These are phyloP conservation scores for Rutstroemia sp. DNA, from an alignment of 2,329 filamentous ascomycete species.

Conservation along the genomic window DNA sequence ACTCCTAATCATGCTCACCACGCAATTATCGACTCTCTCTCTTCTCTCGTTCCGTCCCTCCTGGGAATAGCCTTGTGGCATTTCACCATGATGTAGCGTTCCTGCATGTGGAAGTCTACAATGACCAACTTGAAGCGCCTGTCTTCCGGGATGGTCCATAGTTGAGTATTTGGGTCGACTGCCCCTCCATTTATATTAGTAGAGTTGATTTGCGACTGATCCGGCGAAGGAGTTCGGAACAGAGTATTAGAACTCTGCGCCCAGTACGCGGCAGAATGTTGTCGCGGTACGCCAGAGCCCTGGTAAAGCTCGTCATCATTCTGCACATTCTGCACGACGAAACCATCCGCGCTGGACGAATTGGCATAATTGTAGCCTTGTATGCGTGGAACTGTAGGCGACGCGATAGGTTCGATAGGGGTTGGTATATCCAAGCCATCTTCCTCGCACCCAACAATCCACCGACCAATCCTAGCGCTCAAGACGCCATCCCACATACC, in stretches of 20 bases:
- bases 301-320: neutral
- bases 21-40: conserved; percentile 22
- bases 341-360: neutral
- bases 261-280: neutral
- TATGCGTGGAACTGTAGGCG: neutral
- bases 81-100: conserved; percentile 23
- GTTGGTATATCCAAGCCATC: conserved; percentile 17
- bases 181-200: neutral
- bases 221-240: neutral
- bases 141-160: conserved; percentile 21
- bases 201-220: neutral
- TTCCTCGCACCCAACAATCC: conserved; percentile 24
- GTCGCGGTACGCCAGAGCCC: neutral
- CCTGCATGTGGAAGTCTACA: conserved; percentile 22
- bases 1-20: conserved; percentile 16
- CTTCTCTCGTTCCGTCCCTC: conserved; percentile 20
- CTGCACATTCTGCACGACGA: neutral
- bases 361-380: neutral
- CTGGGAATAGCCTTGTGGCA: conserved; percentile 16
- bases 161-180: neutral
- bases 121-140: conserved; percentile 22
- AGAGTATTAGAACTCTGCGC: neutral
- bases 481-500: conserved; percentile 55
- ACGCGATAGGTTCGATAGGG: neutral
- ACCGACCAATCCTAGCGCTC: conserved; percentile 21